phyloP scores from a whole-genome alignment of 352 stramenopile species.

The Pythium guiyangense region DNA sequence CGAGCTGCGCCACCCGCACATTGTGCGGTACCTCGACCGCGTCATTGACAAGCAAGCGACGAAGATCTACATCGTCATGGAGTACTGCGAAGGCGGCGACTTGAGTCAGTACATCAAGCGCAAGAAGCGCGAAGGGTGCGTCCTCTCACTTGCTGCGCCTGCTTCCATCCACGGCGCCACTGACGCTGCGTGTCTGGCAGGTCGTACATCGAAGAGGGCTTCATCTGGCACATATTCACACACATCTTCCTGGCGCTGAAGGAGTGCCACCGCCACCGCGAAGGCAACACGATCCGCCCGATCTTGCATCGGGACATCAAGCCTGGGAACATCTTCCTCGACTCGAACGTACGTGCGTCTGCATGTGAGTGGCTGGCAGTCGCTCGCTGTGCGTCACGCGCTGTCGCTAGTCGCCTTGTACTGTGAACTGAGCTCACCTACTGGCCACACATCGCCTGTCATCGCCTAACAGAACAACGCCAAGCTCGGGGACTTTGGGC shows the following conservation, averaged over 20 bases:
- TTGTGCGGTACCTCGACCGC: conserved; percentile 92
- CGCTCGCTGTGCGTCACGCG: conserved; percentile 7
- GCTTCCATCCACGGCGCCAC: background rate
- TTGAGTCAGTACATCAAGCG: conserved; percentile 89
- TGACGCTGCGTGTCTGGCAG: conserved; percentile 15
- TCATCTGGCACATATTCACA: conserved; percentile 92
- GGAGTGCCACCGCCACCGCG: conserved; percentile 86
- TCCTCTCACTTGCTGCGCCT: background rate
- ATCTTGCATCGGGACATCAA: conserved; percentile 92
- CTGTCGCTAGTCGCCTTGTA: background rate
- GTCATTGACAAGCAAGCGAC: conserved; percentile 91
- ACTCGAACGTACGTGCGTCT: conserved; percentile 66
- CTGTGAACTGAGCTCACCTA: background rate
- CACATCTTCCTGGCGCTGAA: conserved; percentile 91
- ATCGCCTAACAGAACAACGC: conserved; percentile 67
- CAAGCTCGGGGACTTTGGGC: conserved; percentile 90
- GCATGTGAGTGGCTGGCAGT: background rate
- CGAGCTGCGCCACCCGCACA: conserved; percentile 90
- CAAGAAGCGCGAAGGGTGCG: conserved; percentile 84
- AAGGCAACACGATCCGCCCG: conserved; percentile 70
- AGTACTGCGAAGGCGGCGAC: conserved; percentile 91
- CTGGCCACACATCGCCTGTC: background rate
- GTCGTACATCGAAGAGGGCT: conserved; percentile 89
- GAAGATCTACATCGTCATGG: conserved; percentile 95
- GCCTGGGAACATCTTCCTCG: conserved; percentile 91